A percentile compares a stretch with the other conserved stretches of the same genome.
phyloP scores from a whole-genome alignment of 1,139 yeast genomes.

The Meyerozyma elateridarum region DNA sequence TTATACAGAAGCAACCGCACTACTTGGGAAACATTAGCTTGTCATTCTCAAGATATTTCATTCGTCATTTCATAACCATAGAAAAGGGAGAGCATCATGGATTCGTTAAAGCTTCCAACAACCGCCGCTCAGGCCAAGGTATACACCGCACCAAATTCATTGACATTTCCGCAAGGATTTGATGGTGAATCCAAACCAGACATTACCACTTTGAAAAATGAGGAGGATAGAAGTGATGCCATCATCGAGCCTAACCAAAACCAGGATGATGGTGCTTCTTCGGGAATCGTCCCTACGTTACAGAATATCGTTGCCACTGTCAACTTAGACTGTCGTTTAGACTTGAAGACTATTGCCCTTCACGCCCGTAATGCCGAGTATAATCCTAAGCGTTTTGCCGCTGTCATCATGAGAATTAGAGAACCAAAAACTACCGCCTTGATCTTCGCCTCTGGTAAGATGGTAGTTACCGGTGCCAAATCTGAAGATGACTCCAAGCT shows the following conservation, averaged over 20 bases:
- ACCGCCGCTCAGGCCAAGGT: constrained; percentile 80
- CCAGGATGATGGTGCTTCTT: constrained; percentile 66
- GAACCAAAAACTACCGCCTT: constrained; percentile 98
- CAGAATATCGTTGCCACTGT: constrained; percentile 98
- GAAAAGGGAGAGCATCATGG: constrained; percentile 39
- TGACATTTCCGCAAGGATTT: constrained; percentile 55
- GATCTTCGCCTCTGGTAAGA: constrained; percentile 97
- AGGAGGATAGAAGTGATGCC: constrained; percentile 24
- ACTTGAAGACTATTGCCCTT: constrained; percentile 91
- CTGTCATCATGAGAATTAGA: constrained; percentile 98
- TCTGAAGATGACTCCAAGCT: constrained; percentile 96
- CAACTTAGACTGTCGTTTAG: constrained; percentile 91
- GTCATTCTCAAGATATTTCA: constrained; percentile 26
- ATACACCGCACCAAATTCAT: constrained; percentile 64
- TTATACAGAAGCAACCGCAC: not conserved
- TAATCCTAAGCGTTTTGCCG: constrained; percentile 97
- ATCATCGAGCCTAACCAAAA: constrained; percentile 27
- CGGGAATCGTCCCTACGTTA: constrained; percentile 93
- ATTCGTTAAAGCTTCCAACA: constrained; percentile 69
- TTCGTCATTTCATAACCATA: constrained; percentile 9
- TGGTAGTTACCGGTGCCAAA: constrained; percentile 99
- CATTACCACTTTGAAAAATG: constrained; percentile 20
- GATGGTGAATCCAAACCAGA: constrained; percentile 19
- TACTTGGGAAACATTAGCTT: constrained; percentile 41
- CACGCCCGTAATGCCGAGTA: constrained; percentile 99